A percentile compares a stretch with the other conserved stretches of the same genome.
phyloP scores from a whole-genome alignment of 352 stramenopile genomes.

The Globisporangium carolinianum region DNA sequence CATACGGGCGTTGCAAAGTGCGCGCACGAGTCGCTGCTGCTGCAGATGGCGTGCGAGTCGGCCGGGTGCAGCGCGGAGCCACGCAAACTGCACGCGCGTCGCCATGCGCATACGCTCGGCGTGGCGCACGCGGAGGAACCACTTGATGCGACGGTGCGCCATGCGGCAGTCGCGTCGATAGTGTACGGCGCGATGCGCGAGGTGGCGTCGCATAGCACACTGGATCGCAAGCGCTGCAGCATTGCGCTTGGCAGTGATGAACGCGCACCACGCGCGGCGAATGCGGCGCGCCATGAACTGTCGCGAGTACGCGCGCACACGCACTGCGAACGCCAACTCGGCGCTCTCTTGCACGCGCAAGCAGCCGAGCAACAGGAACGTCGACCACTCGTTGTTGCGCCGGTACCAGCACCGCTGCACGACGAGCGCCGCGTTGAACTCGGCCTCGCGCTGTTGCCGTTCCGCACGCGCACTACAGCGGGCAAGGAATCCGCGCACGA shows the following conservation, averaged over 20 bases:
- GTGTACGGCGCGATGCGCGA: constrained; percentile 20
- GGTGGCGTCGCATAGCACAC: constrained; percentile 29
- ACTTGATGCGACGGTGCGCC: constrained; percentile 72
- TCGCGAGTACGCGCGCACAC: constrained; percentile 35
- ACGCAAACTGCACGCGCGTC: constrained; percentile 62
- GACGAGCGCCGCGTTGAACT: constrained; percentile 55
- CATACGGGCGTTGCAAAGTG: constrained; percentile 9
- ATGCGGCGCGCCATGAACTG: constrained; percentile 40
- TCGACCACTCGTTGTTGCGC: constrained; percentile 80
- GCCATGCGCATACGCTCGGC: constrained; percentile 28
- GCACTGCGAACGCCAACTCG: constrained; percentile 38
- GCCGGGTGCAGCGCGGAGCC: constrained; percentile 42
- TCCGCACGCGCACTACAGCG: constrained; percentile 21
- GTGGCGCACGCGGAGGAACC: constrained; percentile 61
- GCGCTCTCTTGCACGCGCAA: constrained; percentile 60
- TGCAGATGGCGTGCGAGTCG: constrained; percentile 42
- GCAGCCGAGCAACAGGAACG: constrained; percentile 74
- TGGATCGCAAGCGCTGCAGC: constrained; percentile 39
- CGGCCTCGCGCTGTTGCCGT: constrained; percentile 22
- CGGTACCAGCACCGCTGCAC: constrained; percentile 78
- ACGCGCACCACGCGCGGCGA: constrained; percentile 26
- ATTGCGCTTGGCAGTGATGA: constrained; percentile 18
- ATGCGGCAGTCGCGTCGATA: constrained; percentile 28
- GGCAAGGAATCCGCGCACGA: constrained; percentile 50
- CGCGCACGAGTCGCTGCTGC: constrained; percentile 10